Conservation (phyloP, 176 grass and related monocot genomes). For the Rhynchospora breviuscula region DNA sequence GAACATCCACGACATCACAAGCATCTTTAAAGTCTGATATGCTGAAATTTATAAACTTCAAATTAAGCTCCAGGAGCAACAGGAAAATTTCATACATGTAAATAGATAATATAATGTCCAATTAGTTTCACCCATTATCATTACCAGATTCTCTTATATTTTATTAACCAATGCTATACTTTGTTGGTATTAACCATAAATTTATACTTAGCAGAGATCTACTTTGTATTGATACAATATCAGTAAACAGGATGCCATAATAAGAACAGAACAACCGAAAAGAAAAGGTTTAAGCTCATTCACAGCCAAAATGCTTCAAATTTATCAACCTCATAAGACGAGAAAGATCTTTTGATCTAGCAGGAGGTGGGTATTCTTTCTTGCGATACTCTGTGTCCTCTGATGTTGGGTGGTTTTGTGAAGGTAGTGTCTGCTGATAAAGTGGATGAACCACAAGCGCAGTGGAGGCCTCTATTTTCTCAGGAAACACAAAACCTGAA, state of each 20-base stretch:
- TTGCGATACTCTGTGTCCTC: constrained; percentile 41
- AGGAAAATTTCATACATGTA: too few relatives aligned
- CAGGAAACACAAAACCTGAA: constrained; percentile 64
- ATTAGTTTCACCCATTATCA: too few relatives aligned
- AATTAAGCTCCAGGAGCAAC: not conserved
- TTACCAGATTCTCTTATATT: not conserved
- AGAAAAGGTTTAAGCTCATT: not conserved
- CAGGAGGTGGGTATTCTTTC: constrained; percentile 40
- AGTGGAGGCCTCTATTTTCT: constrained; percentile 45
- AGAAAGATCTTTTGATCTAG: constrained; percentile 5
- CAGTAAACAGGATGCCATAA: not conserved
- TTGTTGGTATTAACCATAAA: not conserved
- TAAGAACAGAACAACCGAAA: not conserved
- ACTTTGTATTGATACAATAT: not conserved
- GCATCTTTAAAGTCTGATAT: constrained; percentile 75
- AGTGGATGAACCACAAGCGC: constrained; percentile 63
- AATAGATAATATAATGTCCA: too few relatives aligned
- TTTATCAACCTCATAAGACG: not conserved
- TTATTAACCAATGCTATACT: not conserved
- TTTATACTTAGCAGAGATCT: not conserved
- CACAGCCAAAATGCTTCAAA: not conserved
- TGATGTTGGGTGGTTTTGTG: constrained; percentile 51
- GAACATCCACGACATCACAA: constrained; percentile 58
- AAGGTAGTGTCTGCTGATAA: constrained; percentile 52
- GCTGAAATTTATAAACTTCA: constrained; percentile 29